phyloP scores from a whole-genome alignment of 1,284 basidiomycete genomes.

The Rhodotorula sp. region DNA sequence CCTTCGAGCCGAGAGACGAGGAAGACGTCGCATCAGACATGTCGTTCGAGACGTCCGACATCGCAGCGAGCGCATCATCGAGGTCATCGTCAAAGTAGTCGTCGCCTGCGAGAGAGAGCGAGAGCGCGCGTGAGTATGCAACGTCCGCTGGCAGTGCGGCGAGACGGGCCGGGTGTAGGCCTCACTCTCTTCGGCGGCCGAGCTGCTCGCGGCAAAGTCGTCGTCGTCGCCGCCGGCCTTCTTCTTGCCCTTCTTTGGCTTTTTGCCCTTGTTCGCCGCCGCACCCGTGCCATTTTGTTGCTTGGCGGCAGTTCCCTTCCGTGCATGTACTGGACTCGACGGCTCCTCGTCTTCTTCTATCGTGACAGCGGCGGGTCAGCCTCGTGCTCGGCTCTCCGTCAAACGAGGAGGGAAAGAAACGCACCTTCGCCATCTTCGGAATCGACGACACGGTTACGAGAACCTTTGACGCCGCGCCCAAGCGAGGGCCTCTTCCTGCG shows the following conservation, averaged over 20 bases:
- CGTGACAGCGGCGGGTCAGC: neutral
- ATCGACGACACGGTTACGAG: conserved; percentile 22
- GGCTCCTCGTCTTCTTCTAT: neutral
- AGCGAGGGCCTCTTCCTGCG: conserved; percentile 20
- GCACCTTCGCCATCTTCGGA: conserved; percentile 39
- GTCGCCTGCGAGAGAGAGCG: conserved; percentile 22
- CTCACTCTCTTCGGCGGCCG: conserved; percentile 6
- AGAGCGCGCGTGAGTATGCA: neutral
- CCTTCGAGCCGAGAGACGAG: neutral
- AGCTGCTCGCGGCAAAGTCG: conserved; percentile 17
- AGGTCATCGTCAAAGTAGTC: conserved; percentile 41
- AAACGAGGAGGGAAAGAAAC: neutral
- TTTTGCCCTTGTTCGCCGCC: neutral
- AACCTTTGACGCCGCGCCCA: conserved; percentile 4
- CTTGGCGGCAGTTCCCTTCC: conserved; percentile 16
- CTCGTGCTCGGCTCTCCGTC: neutral
- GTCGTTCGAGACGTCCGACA: conserved; percentile 41
- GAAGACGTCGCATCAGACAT: conserved; percentile 15
- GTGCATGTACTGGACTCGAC: neutral
- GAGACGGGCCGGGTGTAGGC: neutral
- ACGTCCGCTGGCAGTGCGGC: neutral
- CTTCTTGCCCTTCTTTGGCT: conserved; percentile 12
- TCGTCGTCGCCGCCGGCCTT: conserved; percentile 30
- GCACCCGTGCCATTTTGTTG: conserved; percentile 5
- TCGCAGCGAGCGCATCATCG: conserved; percentile 24